Evolutionary conservation across 441 rosid genomes (phyloP).

Genomic region (Aleurites moluccanus): DNA sequence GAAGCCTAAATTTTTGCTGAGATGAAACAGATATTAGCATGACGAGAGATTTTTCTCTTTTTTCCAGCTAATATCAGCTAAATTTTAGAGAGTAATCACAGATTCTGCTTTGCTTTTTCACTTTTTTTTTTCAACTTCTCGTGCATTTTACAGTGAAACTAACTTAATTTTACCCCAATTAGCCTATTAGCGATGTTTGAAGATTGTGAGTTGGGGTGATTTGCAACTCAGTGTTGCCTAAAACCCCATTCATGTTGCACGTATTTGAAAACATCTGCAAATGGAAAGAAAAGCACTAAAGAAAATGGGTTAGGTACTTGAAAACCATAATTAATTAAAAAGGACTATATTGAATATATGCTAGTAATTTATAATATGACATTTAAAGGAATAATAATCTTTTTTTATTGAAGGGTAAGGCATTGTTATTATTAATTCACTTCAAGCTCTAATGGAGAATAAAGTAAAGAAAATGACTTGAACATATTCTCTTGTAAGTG

Average conservation of each 20-base stretch:
- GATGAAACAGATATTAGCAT: slow-evolving; percentile 20
- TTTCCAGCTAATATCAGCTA: slow-evolving; percentile 19
- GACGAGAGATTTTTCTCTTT: neutral
- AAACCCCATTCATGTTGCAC: neutral
- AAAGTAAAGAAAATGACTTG: slow-evolving; percentile 18
- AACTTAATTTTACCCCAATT: too few relatives aligned
- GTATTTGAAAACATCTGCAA: neutral
- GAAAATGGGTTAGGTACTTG: neutral
- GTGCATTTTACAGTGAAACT: neutral
- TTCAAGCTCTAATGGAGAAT: slow-evolving; percentile 27
- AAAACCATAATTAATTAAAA: neutral
- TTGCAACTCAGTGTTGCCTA: too few relatives aligned
- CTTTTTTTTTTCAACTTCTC: neutral
- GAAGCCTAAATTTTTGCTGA: slow-evolving; percentile 42
- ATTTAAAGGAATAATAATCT: slow-evolving; percentile 15
- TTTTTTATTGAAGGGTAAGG: neutral
- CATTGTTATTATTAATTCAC: neutral
- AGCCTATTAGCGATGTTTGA: too few relatives aligned
- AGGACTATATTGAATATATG: neutral
- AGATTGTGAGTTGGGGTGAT: too few relatives aligned
- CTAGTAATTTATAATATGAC: neutral
- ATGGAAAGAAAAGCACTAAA: neutral
- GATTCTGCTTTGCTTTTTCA: neutral
- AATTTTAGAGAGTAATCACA: neutral
- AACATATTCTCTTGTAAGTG: slow-evolving; percentile 3